Conservation (phyloP, 1,284 basidiomycete genomes). For the Cutaneotrichosporon daszewskae region DNA sequence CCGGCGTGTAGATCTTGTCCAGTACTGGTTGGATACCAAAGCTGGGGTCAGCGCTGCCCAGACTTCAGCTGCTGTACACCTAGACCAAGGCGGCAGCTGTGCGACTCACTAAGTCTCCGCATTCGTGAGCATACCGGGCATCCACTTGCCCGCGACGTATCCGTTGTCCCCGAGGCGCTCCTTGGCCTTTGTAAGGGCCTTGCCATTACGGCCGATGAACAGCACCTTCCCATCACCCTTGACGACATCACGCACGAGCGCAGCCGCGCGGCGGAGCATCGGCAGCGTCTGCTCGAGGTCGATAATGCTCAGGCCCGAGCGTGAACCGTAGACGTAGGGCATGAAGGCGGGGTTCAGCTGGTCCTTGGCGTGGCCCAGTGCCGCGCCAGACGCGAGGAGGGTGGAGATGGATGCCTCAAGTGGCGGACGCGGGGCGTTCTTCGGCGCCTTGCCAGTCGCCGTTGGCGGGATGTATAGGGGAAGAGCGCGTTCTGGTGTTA, state of each 20-base stretch:
- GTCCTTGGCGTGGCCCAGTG: conserved; percentile 80
- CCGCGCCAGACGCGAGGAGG: conserved; percentile 85
- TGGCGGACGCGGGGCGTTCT: conserved; percentile 16
- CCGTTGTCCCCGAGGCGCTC: conserved; percentile 67
- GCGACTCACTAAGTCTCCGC: conserved; percentile 59
- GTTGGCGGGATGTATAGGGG: conserved; percentile 25
- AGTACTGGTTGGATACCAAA: conserved; percentile 61
- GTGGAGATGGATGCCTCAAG: conserved; percentile 62
- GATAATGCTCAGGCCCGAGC: conserved; percentile 86
- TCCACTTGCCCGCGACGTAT: conserved; percentile 83
- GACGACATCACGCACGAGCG: conserved; percentile 76
- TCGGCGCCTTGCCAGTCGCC: conserved; percentile 3
- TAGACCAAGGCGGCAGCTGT: neutral
- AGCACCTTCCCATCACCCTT: conserved; percentile 78
- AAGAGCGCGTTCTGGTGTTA: too few relatives aligned
- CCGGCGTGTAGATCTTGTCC: conserved; percentile 64
- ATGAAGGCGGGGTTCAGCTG: conserved; percentile 81
- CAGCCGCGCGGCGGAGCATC: conserved; percentile 81
- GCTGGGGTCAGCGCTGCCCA: conserved; percentile 23
- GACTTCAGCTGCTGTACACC: neutral
- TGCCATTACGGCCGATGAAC: conserved; percentile 80
- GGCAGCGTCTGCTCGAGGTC: conserved; percentile 92
- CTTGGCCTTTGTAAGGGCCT: conserved; percentile 72
- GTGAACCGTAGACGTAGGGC: conserved; percentile 90
- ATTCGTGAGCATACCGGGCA: conserved; percentile 91